Conservation (phyloP, 345 rosid species). For the Punica granatum region DNA sequence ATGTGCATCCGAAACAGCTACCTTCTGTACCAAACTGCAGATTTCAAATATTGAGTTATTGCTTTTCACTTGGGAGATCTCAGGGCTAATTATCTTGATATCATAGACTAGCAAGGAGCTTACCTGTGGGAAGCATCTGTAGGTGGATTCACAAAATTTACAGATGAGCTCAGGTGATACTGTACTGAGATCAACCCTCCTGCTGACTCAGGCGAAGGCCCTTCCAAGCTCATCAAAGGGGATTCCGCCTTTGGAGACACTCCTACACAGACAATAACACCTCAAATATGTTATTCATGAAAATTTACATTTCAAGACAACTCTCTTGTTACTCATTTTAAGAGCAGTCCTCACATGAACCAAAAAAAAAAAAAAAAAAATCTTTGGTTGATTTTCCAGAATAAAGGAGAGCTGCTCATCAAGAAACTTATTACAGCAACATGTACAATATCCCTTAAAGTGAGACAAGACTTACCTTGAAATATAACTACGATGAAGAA, state of each 20-base stretch:
- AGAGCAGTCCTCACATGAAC: neutral
- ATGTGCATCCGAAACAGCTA: conserved; percentile 36
- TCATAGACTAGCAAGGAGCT: neutral
- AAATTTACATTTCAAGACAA: neutral
- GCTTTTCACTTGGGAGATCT: neutral
- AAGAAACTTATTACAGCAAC: neutral
- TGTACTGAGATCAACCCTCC: conserved; percentile 50
- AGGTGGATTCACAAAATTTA: conserved; percentile 28
- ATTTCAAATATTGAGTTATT: neutral
- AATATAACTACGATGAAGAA: conserved; percentile 25
- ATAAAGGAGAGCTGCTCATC: neutral
- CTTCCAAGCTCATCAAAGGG: conserved; percentile 16
- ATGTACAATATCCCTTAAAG: neutral
- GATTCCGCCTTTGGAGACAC: conserved; percentile 41
- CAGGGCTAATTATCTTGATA: neutral
- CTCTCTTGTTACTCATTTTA: too few relatives aligned
- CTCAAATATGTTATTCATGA: neutral
- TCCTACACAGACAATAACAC: conserved; percentile 34
- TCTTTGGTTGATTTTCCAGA: neutral
- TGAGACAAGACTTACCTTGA: conserved; percentile 38
- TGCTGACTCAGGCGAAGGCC: conserved; percentile 35
- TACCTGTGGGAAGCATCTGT: conserved; percentile 41
- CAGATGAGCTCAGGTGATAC: conserved; percentile 36
- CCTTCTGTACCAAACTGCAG: conserved; percentile 43
- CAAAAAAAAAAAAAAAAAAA: too few relatives aligned